Evolutionary conservation across 805 yeast genomes (phyloP), one percentile per base, ranked within the genome.

Genomic region (Blastobotrys attinorum): DNA sequence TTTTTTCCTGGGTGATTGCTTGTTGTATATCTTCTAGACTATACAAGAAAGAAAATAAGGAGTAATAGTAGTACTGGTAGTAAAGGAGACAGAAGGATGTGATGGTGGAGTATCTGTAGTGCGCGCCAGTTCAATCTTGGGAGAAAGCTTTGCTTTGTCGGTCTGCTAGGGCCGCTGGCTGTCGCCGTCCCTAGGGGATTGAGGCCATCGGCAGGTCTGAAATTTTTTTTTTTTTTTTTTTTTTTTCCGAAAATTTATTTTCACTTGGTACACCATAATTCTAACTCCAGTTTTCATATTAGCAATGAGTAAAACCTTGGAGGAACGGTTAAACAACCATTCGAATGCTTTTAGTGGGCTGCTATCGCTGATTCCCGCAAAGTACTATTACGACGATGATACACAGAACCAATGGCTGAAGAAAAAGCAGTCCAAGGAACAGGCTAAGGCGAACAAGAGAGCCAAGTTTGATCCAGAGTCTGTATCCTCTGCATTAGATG

Each of bases 351-450:
- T 90, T 61, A 86, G 85, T 59, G 95, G 97, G 20, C 69, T 90
- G 42, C 69, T 90, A 47, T 86, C 96, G 17, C 69, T 90, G 62
- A 89, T 90, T 46, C 97, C 97, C 2, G 95, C 97, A 2, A 87
- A 88, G 59, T 88, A 83, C 58, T 90, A 90, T 61, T 88, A 85
- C 60, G 96, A 89, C 61, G 96, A 84, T 32, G 90, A 85, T 46
- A 81, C 90, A 2, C 79, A 82, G 55, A 81, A 81, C 42, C 97
- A 90, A 64, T 89, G 97, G 97, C 80, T 81, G 54, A 82, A 81
- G 54, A 84, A 79, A 67, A 86, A 87, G 68, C 76, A 80, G 64
- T 63, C 77, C 23, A 63, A 63, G 44, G 83, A 82, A 54, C 76
- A 72, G 43, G 87, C 85, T 52, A 63, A 70, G 17, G 76, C 70